Evolutionary conservation across 2,329 filamentous ascomycete genomes (phyloP).

Genomic region (Aspergillus sp.): DNA sequence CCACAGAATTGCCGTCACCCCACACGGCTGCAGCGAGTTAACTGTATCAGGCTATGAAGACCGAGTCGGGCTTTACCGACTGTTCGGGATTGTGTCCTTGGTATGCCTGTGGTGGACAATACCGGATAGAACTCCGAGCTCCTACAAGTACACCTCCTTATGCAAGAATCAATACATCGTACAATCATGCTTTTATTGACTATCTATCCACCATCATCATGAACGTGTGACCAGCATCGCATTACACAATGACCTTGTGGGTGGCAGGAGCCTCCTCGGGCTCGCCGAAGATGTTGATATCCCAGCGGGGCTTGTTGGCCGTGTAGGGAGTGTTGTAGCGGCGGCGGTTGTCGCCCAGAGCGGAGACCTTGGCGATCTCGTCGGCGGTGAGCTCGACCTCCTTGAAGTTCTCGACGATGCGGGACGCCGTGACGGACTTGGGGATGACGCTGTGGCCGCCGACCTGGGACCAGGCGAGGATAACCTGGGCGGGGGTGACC

Average conservation of each 20-base stretch:
- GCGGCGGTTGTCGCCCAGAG: conserved; percentile 31
- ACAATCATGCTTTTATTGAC: not conserved
- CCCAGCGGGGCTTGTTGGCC: conserved; percentile 53
- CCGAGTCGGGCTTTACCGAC: too few species aligned
- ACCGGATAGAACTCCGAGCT: too few species aligned
- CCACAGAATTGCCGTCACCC: too few species aligned
- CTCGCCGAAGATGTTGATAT: conserved; percentile 57
- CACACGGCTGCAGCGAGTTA: too few species aligned
- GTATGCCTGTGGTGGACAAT: too few species aligned
- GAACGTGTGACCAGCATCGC: conserved; percentile 16
- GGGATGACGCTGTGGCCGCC: conserved; percentile 42
- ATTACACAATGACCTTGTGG: conserved; percentile 47
- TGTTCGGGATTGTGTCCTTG: too few species aligned
- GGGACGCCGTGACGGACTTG: conserved; percentile 43
- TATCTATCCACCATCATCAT: conserved; percentile 6
- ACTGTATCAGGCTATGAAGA: too few species aligned
- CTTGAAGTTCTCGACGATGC: conserved; percentile 45
- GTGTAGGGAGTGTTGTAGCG: conserved; percentile 38
- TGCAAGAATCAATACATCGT: not conserved
- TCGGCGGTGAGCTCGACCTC: conserved; percentile 40
- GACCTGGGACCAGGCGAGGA: conserved; percentile 42
- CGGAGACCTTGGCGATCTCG: conserved; percentile 36
- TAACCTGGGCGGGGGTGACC: conserved; percentile 37
- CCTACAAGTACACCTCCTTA: too few species aligned
- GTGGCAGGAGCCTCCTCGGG: conserved; percentile 52